Evolutionary conservation across 2,329 filamentous ascomycete genomes (phyloP).

Genomic region (Pseudopithomyces chartarum): DNA sequence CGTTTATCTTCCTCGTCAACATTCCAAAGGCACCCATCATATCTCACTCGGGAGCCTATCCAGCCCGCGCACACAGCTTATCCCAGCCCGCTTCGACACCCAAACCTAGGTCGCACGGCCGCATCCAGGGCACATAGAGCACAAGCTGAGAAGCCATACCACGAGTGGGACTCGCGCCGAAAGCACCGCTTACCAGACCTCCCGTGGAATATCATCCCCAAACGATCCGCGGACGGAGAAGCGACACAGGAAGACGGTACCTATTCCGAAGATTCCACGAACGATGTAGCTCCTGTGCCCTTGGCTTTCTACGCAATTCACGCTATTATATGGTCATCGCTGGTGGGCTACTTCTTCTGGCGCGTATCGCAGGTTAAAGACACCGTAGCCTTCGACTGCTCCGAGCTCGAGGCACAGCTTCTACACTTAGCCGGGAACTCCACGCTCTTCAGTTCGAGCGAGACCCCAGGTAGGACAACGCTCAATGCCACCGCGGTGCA

Average conservation of each 20-base stretch:
- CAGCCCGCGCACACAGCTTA: not conserved
- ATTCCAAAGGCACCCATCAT: not conserved
- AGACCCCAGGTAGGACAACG: not conserved
- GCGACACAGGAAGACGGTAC: not conserved
- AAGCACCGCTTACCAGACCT: not conserved
- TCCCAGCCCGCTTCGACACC: not conserved
- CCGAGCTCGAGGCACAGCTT: slow-evolving; percentile 1
- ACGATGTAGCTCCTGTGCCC: not conserved
- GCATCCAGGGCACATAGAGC: not conserved
- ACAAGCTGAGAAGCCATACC: not conserved
- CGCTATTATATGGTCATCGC: not conserved
- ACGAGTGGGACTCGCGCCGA: not conserved
- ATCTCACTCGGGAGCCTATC: not conserved
- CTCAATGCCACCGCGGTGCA: not conserved
- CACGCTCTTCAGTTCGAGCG: not conserved
- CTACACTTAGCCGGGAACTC: not conserved
- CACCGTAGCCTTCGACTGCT: slow-evolving; percentile 4
- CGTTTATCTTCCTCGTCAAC: not conserved
- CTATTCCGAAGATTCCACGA: not conserved
- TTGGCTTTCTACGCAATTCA: not conserved
- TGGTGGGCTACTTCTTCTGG: not conserved
- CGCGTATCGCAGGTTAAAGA: not conserved
- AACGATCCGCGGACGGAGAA: not conserved
- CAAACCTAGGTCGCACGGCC: not conserved
- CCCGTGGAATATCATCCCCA: not conserved